Base-by-base conservation (phyloP, 1,284 basidiomycete species). In the Earliella scabrosa region DNA sequence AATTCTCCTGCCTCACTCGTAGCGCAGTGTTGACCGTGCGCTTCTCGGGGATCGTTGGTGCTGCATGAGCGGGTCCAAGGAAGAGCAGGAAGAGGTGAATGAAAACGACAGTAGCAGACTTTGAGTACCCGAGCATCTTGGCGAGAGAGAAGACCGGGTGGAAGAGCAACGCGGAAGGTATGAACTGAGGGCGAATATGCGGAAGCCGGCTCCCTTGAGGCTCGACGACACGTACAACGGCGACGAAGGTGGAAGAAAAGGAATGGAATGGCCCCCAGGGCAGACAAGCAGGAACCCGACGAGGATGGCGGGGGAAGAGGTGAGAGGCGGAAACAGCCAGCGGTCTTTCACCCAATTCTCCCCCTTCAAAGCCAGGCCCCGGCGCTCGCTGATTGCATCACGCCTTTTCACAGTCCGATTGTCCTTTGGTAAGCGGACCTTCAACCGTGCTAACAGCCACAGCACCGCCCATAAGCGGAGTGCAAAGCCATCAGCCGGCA, bases 181-280 rank as follows among this genome's bases (percentile, higher is more conserved):
- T 39, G 58, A 46, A 45, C 49, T 47, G 44, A 54, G 61, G 52
- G 31, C 39, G 59, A 61, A 68, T 66, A 46, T 66, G 65, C 61
- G 70, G 73, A 74, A 73, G 77, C 82, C 83, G 76, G 75, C 82
- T 82, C 83, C 83, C 78, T 43, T 66, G 65, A 66, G 58, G 58
- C 68, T 69, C 71, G 74, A 74, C 71, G 70, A 66, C 70, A 70
- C 65, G 67, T 59, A 61, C 58, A 59, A 64, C 66, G 68, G 63
- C 65, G 70, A 62, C 64, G 66, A 68, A 65, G 64, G 70, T 63
- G 61, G 64, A 71, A 69, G 64, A 76, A 82, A 62, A 82, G 67
- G 77, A 82, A 73, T 72, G 78, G 75, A 82, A 78, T 74, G 64
- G 82, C 82, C 83, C 79, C 71, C 78, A 69, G 80, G 82, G 82